Evolutionary conservation across 768 basidiomycete species (phyloP).

Genomic region (Mycena alexandri): DNA sequence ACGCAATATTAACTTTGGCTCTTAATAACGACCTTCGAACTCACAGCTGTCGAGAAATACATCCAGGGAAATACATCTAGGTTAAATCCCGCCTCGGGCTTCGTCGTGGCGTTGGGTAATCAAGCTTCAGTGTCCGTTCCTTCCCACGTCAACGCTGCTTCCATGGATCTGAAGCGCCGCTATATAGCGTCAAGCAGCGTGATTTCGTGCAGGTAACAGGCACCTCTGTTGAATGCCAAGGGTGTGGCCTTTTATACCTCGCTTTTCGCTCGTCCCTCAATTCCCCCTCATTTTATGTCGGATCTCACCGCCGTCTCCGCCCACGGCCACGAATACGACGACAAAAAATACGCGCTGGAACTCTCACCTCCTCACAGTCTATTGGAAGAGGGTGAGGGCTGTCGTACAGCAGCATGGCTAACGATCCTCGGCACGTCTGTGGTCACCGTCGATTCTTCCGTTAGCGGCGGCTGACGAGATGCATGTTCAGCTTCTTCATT

Average conservation of each 20-base stretch:
- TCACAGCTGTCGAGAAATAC: constrained; percentile 13
- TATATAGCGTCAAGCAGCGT: constrained; percentile 32
- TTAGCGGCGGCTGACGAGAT: background rate
- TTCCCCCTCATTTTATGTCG: constrained; percentile 16
- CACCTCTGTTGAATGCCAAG: constrained; percentile 10
- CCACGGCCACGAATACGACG: constrained; percentile 11
- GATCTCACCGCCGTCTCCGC: constrained; percentile 23
- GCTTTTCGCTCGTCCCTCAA: background rate
- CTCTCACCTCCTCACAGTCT: constrained; percentile 2
- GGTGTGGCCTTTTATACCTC: constrained; percentile 16
- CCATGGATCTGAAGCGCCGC: constrained; percentile 20
- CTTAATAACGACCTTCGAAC: constrained; percentile 21
- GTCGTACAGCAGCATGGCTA: constrained; percentile 18
- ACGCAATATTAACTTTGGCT: constrained; percentile 26
- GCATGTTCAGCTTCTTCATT: constrained; percentile 25
- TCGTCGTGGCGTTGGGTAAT: constrained; percentile 17
- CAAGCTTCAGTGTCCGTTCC: constrained; percentile 20
- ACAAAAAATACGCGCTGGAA: constrained; percentile 29
- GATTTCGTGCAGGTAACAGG: constrained; percentile 19
- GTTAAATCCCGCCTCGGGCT: constrained; percentile 27
- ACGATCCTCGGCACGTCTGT: constrained; percentile 34
- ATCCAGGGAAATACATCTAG: background rate
- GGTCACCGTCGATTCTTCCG: background rate
- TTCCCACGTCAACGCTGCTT: constrained; percentile 33
- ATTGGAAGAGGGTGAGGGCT: constrained; percentile 6